phyloP scores from a whole-genome alignment of 805 yeast species.

The Schwanniomyces sp. region DNA sequence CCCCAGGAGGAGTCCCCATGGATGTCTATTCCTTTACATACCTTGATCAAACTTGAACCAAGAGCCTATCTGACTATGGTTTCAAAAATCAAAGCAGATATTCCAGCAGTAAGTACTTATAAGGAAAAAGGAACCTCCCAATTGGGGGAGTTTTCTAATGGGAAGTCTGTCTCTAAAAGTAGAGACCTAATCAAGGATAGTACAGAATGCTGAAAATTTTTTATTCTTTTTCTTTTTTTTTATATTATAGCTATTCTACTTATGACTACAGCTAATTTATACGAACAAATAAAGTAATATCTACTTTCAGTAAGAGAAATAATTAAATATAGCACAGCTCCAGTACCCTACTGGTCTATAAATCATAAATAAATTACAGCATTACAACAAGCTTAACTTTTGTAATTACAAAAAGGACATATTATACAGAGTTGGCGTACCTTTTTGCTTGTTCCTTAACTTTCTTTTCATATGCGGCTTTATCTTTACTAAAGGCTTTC shows the following conservation, averaged over 20 bases:
- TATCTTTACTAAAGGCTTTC: conserved; percentile 76
- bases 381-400: background rate
- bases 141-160: conserved; percentile 49
- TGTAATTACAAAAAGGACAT: background rate
- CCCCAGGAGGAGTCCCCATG: conserved; percentile 98
- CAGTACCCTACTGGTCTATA: background rate
- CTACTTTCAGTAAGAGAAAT: background rate
- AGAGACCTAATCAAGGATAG: conserved; percentile 51
- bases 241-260: background rate
- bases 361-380: background rate
- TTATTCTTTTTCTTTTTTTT: background rate
- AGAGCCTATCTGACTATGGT: conserved; percentile 89
- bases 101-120: conserved; percentile 96
- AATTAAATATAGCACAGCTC: background rate
- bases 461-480: conserved; percentile 66
- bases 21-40: conserved; percentile 98
- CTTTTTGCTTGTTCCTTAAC: conserved; percentile 79
- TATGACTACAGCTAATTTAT: background rate
- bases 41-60: conserved; percentile 92
- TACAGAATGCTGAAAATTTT: conserved; percentile 5
- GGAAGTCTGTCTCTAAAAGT: conserved; percentile 38
- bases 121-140: conserved; percentile 88
- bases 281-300: background rate
- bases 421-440: conserved; percentile 45
- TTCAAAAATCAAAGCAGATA: conserved; percentile 88